phyloP scores from a whole-genome alignment of 2,329 filamentous ascomycete genomes.

The Trichoderma citrinoviride region DNA sequence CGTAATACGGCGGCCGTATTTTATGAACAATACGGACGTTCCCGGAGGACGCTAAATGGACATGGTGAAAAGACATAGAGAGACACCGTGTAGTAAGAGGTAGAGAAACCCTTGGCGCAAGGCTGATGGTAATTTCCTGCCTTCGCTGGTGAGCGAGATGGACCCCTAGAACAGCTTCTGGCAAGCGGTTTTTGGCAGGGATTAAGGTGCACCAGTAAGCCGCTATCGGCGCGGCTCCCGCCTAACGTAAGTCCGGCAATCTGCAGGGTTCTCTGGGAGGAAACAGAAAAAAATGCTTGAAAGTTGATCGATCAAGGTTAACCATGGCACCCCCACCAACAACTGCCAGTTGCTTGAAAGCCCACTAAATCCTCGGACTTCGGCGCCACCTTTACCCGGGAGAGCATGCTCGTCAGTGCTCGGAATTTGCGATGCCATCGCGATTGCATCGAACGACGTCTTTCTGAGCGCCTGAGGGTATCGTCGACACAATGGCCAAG shows the following conservation, averaged over 20 bases:
- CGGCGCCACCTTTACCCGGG: slow-evolving; percentile 25
- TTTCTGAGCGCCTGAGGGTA: not conserved
- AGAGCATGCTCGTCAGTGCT: not conserved
- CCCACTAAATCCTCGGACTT: not conserved
- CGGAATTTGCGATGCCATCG: slow-evolving; percentile 17
- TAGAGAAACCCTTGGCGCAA: not conserved
- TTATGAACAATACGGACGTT: too few relatives aligned
- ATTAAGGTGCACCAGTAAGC: not conserved
- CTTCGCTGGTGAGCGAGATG: not conserved
- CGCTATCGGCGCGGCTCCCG: slow-evolving; percentile 17
- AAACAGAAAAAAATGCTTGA: not conserved
- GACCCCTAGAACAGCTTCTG: not conserved
- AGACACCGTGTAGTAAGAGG: not conserved
- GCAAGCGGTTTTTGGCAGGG: not conserved
- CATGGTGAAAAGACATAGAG: not conserved
- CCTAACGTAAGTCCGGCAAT: not conserved
- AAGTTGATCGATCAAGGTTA: not conserved
- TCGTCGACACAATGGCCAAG: slow-evolving; percentile 28
- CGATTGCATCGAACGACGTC: slow-evolving; percentile 16
- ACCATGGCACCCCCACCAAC: not conserved
- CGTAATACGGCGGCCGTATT: not conserved
- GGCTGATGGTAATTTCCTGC: slow-evolving; percentile 1
- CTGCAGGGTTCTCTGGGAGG: not conserved
- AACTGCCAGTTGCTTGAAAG: too few relatives aligned
- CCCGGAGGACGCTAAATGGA: not conserved